These are phyloP conservation scores for Trametes sp. DNA, from an alignment of 1,284 basidiomycete genomes.

Conservation along the genomic window DNA sequence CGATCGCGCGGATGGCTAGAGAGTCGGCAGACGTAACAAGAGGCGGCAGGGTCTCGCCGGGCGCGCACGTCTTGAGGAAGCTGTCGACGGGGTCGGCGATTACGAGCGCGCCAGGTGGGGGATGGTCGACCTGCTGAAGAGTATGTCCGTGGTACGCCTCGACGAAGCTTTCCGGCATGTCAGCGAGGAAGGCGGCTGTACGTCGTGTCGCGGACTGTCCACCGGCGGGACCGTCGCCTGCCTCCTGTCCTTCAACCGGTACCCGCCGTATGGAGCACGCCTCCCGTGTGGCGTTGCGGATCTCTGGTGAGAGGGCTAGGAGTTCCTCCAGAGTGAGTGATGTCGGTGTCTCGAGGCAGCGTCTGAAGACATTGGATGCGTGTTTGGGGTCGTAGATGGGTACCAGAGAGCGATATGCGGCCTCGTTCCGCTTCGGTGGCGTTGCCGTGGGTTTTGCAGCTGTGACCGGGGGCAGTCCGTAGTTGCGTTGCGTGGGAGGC, in stretches of 20 bases:
- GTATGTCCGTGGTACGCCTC: background rate
- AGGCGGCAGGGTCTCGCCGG: background rate
- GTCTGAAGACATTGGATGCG: slow-evolving; percentile 15
- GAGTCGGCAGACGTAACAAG: background rate
- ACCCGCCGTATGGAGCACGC: slow-evolving; percentile 5
- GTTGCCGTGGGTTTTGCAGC: too few relatives aligned
- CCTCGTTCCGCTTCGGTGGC: slow-evolving; percentile 9
- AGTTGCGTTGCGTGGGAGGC: slow-evolving; percentile 10
- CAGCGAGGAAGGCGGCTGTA: background rate
- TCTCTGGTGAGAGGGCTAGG: slow-evolving; percentile 19
- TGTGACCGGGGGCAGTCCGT: background rate
- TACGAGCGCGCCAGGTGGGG: background rate
- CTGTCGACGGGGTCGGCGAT: slow-evolving; percentile 3
- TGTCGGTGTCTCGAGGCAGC: slow-evolving; percentile 19
- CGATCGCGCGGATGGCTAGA: slow-evolving; percentile 23
- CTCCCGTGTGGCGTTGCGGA: slow-evolving; percentile 18
- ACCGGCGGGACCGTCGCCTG: background rate
- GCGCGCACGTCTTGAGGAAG: background rate
- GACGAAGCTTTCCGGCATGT: background rate
- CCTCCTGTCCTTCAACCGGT: background rate
- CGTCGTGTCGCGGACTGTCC: too few relatives aligned
- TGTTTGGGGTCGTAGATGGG: slow-evolving; percentile 24
- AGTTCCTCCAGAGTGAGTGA: slow-evolving; percentile 24
- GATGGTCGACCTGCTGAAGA: background rate
- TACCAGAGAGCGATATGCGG: slow-evolving; percentile 11